These are phyloP conservation scores for Thermothielavioides terrestris DNA, from an alignment of 495 filamentous ascomycete species.

Conservation along the genomic window DNA sequence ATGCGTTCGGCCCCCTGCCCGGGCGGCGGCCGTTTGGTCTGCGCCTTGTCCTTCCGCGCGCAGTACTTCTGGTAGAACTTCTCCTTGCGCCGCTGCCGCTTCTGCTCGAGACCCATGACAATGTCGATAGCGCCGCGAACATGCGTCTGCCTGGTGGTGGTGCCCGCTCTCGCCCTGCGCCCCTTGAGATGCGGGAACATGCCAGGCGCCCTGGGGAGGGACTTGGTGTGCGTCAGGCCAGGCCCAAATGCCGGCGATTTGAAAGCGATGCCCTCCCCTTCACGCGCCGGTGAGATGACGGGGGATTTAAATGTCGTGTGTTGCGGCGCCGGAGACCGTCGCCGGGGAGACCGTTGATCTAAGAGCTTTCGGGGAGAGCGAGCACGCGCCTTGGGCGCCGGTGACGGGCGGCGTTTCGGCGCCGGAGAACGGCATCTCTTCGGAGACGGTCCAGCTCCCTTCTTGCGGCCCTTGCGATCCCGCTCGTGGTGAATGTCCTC, in stretches of 20 bases:
- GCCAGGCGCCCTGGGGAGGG: slow-evolving; percentile 63
- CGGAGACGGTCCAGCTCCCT: slow-evolving; percentile 28
- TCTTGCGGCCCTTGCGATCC: slow-evolving; percentile 31
- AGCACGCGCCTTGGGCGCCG: slow-evolving; percentile 39
- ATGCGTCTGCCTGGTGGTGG: slow-evolving; percentile 36
- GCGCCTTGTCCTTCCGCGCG: slow-evolving; percentile 43
- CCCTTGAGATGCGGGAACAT: slow-evolving; percentile 50
- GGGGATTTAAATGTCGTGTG: slow-evolving; percentile 34
- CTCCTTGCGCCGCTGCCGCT: slow-evolving; percentile 81
- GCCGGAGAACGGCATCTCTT: slow-evolving; percentile 40
- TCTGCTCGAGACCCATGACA: slow-evolving; percentile 90
- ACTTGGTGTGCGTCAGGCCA: slow-evolving; percentile 63
- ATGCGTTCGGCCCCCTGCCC: slow-evolving; percentile 90
- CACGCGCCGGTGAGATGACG: slow-evolving; percentile 32
- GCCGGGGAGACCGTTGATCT: slow-evolving; percentile 55
- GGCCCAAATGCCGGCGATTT: slow-evolving; percentile 56
- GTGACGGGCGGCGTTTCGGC: slow-evolving; percentile 39
- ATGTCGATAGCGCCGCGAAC: slow-evolving; percentile 89
- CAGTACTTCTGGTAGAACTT: slow-evolving; percentile 76
- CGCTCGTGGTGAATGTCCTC: slow-evolving; percentile 44
- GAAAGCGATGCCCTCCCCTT: slow-evolving; percentile 34
- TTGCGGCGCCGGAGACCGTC: slow-evolving; percentile 54
- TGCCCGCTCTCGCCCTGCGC: slow-evolving; percentile 21
- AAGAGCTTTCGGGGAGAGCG: slow-evolving; percentile 54
- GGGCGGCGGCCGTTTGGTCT: slow-evolving; percentile 47